Evolutionary conservation across 345 rosid genomes (phyloP), one percentile per base, ranked within the genome.

Genomic region (Melastoma malabathricum): DNA sequence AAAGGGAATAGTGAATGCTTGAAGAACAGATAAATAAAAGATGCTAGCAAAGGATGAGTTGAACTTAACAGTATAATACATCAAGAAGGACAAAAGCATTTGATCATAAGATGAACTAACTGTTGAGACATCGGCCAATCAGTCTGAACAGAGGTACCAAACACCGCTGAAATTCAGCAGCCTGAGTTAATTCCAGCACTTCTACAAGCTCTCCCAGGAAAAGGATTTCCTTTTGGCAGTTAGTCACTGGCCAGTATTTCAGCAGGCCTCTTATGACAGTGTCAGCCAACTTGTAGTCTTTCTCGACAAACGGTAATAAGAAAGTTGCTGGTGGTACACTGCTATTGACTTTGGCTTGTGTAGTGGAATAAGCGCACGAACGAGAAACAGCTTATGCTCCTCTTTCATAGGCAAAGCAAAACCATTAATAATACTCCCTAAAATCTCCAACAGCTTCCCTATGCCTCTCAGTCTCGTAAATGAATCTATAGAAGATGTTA

Each of bases 321-420:
- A 78, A 64, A 84, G 68, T 55, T 88, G 97, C 64, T 84, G 94
- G 56, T 88, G 94, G 59, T 88, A 88, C 56, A 75, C 27, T 17
- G 75, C 56, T 5, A 84, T 59, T 0, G 81, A 68, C 58, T 88
- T 84, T 0, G 97, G 97, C 68, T 88, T 88, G 66, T 88, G 97
- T 67, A 88, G 59, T 4, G 97, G 97, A 50, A 88, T 73, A 74
- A 88, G 83, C 9, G 84, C 97, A 71, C 94, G 74, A 16, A 82
- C 81, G 71, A 88, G 81, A 56, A 88, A 88, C 38, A 88, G 52
- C 70, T 88, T 88, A 51, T 88, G 97, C 64, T 88, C 97, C 68
- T 84, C 92, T 56, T 88, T 88, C 97, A 88, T 88, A 0, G 97
- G 97, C 71, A 88, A 59, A 0, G 97, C 97, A 71, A 88, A 88